Conservation (phyloP, 2,329 filamentous ascomycete species). For the Rutstroemia sp. region DNA sequence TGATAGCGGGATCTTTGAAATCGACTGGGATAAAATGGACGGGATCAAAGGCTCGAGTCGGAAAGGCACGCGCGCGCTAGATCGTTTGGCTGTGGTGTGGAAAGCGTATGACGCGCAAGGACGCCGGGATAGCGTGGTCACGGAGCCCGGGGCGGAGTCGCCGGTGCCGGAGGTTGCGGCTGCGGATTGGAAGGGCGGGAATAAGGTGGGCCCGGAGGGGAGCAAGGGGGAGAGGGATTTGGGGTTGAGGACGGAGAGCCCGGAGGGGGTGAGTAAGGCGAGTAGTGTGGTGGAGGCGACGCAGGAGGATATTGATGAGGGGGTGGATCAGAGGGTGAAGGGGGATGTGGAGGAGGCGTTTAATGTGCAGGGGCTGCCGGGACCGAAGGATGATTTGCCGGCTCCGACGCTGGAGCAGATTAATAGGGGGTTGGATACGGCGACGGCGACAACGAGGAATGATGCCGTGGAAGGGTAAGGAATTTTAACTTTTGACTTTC, state of each 20-base stretch:
- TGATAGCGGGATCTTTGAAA: conserved; percentile 63
- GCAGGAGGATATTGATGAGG: conserved; percentile 12
- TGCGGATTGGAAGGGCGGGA: conserved; percentile 68
- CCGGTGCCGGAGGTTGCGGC: conserved; percentile 57
- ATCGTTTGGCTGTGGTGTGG: conserved; percentile 83
- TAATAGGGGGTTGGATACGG: conserved; percentile 23
- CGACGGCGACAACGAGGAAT: conserved; percentile 20
- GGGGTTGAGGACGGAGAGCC: conserved; percentile 58
- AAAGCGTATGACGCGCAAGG: conserved; percentile 34
- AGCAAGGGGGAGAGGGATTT: conserved; percentile 48
- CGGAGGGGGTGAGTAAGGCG: conserved; percentile 61
- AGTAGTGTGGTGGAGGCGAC: conserved; percentile 52
- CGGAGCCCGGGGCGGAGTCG: conserved; percentile 58
- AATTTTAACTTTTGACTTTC: too few relatives aligned
- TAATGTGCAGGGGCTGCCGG: conserved; percentile 17
- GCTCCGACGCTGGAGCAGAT: conserved; percentile 19
- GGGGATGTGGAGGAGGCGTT: conserved; percentile 18
- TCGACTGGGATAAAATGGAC: conserved; percentile 75
- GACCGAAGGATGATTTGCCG: conserved; percentile 14
- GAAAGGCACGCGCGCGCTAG: conserved; percentile 76
- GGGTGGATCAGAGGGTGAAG: conserved; percentile 22
- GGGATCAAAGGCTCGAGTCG: conserved; percentile 84
- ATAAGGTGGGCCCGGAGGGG: conserved; percentile 38
- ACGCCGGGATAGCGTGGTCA: conserved; percentile 40
- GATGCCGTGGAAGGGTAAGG: too few relatives aligned